phyloP scores from a whole-genome alignment of 1,139 yeast species.

The Diutina neorugosa region DNA sequence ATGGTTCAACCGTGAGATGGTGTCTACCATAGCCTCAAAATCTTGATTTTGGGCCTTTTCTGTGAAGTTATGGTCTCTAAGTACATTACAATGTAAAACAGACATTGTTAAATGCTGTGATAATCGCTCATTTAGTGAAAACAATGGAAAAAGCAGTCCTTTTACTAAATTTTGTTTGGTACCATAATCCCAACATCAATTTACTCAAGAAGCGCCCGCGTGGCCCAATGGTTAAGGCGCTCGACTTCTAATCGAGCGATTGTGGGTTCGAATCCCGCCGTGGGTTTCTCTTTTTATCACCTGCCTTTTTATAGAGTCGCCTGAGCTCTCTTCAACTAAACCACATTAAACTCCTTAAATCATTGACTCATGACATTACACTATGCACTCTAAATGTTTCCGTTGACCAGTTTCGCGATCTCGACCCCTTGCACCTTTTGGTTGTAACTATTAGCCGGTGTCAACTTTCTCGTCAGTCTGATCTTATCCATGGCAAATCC shows the following conservation, averaged over 20 bases:
- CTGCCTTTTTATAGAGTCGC: no score
- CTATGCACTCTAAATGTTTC: not conserved
- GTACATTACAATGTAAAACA: no score
- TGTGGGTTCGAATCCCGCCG: constrained; percentile 3
- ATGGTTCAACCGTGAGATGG: no score
- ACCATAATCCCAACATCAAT: not conserved
- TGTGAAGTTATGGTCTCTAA: no score
- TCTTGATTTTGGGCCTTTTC: no score
- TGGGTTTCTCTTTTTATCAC: not conserved
- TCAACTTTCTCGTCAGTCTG: constrained; percentile 71
- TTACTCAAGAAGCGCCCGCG: not conserved
- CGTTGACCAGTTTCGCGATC: constrained; percentile 3
- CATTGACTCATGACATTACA: not conserved
- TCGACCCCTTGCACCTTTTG: constrained; percentile 8
- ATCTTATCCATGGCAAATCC: constrained; percentile 90
- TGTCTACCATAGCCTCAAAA: no score
- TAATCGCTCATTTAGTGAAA: no score
- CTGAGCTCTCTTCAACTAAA: no score
- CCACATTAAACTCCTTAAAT: not conserved
- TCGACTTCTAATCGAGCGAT: constrained; percentile 2
- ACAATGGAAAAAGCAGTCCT: no score
- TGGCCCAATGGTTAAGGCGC: constrained; percentile 3
- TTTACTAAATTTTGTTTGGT: no score
- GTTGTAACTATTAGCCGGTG: constrained; percentile 57
- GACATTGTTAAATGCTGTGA: no score